These are phyloP conservation scores for Paratinospora sagittata DNA, from an alignment of 164 flowering plant species.

Conservation along the genomic window DNA sequence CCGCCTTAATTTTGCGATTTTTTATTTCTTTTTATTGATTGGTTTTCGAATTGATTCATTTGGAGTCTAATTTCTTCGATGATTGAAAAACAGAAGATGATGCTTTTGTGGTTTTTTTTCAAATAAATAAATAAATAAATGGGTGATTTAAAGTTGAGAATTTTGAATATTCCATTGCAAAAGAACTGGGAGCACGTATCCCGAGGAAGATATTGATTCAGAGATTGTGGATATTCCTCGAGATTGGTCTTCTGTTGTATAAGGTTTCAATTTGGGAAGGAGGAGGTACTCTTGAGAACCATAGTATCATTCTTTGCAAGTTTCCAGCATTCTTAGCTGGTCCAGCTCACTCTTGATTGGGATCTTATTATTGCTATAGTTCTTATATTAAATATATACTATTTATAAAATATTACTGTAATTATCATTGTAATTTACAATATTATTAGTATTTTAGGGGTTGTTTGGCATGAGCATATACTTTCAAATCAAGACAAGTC, in stretches of 20 bases:
- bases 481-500: too few relatives aligned
- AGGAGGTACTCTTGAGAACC: too few relatives aligned
- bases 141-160: too few relatives aligned
- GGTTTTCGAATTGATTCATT: background rate
- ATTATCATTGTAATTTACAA: too few relatives aligned
- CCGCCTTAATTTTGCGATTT: too few relatives aligned
- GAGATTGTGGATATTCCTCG: background rate
- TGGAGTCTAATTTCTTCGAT: too few relatives aligned
- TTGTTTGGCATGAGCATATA: background rate
- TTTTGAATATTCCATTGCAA: too few relatives aligned
- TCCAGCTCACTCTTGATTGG: slow-evolving; percentile 1
- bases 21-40: too few relatives aligned
- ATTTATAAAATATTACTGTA: background rate
- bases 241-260: background rate
- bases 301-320: background rate
- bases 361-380: background rate
- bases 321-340: slow-evolving; percentile 4
- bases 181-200: background rate
- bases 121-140: too few relatives aligned
- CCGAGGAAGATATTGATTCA: background rate
- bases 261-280: too few relatives aligned
- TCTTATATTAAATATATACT: background rate
- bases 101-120: too few relatives aligned
- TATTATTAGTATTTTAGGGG: background rate
- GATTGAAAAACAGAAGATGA: too few relatives aligned